Evolutionary conservation across 2,329 filamentous ascomycete genomes (phyloP).

Genomic region (Raffaelea arxii): DNA sequence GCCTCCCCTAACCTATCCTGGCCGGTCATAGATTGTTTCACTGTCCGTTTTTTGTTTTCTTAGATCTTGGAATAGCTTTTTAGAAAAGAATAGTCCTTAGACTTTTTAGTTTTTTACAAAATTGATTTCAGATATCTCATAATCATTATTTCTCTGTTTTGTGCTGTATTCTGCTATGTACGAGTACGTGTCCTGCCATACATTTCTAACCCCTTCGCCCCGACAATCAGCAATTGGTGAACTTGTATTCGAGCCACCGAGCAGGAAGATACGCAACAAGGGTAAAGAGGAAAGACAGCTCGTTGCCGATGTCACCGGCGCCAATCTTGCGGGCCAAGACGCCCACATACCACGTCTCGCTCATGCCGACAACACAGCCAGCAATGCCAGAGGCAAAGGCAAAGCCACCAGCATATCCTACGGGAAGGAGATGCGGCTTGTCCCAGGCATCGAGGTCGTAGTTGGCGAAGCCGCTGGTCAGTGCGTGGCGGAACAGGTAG

Average conservation of each 20-base stretch:
- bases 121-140: too few relatives aligned
- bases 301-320: conserved; percentile 38
- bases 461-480: conserved; percentile 21
- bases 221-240: conserved; percentile 29
- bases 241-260: conserved; percentile 37
- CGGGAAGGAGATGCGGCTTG: conserved; percentile 28
- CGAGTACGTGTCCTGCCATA: background rate
- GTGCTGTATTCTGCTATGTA: too few relatives aligned
- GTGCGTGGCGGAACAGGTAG: conserved; percentile 33
- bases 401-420: conserved; percentile 30
- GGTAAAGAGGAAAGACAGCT: conserved; percentile 60
- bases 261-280: conserved; percentile 35
- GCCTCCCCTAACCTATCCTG: too few relatives aligned
- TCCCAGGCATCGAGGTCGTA: conserved; percentile 42
- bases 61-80: too few relatives aligned
- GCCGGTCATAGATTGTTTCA: too few relatives aligned
- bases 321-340: conserved; percentile 33
- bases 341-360: conserved; percentile 45
- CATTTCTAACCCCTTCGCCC: background rate
- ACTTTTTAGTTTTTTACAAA: too few relatives aligned
- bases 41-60: too few relatives aligned
- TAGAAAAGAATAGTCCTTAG: too few relatives aligned
- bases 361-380: conserved; percentile 48
- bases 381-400: conserved; percentile 35
- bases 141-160: too few relatives aligned